Percentiles rank a stretch among this genome's conserved stretches.
phyloP scores from a whole-genome alignment of 257 asterid genomes.

The Primulina tabacum region DNA sequence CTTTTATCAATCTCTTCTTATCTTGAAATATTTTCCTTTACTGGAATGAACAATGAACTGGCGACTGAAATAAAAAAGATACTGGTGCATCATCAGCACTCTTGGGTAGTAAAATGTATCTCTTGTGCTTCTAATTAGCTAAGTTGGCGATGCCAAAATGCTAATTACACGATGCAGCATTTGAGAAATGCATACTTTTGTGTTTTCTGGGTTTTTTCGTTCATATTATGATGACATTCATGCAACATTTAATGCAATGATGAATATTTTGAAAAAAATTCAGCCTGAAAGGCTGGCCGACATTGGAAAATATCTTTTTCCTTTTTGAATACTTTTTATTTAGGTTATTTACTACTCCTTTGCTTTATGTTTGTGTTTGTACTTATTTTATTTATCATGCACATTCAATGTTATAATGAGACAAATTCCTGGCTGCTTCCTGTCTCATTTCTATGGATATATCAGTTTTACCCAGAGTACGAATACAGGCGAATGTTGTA shows the following conservation, averaged over 20 bases:
- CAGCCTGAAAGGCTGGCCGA: neutral
- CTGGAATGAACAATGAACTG: neutral
- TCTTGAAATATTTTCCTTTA: neutral
- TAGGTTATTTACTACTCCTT: neutral
- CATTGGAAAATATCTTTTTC: neutral
- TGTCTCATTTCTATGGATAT: conserved; percentile 6
- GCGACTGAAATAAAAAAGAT: no score
- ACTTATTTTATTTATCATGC: neutral
- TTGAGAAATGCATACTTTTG: neutral
- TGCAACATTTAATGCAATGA: neutral
- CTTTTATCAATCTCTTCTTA: neutral
- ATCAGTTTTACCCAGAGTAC: conserved; percentile 9
- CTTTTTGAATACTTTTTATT: neutral
- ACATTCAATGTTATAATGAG: neutral
- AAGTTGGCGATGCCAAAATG: no score
- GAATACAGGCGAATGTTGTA: conserved; percentile 16
- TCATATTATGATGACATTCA: neutral
- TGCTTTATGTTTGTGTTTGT: neutral
- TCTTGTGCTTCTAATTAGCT: neutral
- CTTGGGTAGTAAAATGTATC: neutral
- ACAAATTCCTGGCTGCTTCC: conserved; percentile 2
- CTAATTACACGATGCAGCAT: neutral
- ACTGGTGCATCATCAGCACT: neutral
- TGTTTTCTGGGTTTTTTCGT: neutral
- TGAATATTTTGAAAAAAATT: no score